Conservation (phyloP, 345 rosid genomes). For the Brassica nigra region DNA sequence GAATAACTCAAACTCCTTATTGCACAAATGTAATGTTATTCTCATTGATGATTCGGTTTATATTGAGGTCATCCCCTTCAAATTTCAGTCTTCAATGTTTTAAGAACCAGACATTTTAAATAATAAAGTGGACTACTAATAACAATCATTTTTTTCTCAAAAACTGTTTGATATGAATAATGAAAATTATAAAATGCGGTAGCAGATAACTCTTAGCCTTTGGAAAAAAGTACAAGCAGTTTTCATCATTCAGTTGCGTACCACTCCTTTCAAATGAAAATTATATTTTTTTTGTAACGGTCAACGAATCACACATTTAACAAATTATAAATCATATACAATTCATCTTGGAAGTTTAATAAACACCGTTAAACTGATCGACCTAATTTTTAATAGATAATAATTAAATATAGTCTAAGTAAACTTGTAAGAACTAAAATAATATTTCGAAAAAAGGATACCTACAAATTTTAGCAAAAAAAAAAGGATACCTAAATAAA, state of each 20-base stretch:
- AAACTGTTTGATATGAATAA: background rate
- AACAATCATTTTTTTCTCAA: background rate
- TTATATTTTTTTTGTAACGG: background rate
- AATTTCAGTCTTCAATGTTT: background rate
- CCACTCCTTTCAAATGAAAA: background rate
- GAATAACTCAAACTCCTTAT: background rate
- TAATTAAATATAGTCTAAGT: background rate
- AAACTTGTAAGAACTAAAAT: background rate
- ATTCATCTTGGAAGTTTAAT: background rate
- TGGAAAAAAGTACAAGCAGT: background rate
- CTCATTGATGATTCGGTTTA: background rate
- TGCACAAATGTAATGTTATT: background rate
- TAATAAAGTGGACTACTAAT: background rate
- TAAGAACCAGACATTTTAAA: background rate
- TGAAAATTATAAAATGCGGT: background rate
- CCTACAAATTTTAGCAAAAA: background rate
- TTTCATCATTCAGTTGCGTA: background rate
- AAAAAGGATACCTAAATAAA: background rate
- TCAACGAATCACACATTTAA: constrained; percentile 4
- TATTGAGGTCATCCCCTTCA: background rate
- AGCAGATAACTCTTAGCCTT: background rate
- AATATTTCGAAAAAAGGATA: background rate
- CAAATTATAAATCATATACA: background rate
- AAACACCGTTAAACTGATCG: background rate
- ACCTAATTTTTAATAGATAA: background rate